phyloP scores from a whole-genome alignment of 257 asterid species.

The Coffea eugenioides region DNA sequence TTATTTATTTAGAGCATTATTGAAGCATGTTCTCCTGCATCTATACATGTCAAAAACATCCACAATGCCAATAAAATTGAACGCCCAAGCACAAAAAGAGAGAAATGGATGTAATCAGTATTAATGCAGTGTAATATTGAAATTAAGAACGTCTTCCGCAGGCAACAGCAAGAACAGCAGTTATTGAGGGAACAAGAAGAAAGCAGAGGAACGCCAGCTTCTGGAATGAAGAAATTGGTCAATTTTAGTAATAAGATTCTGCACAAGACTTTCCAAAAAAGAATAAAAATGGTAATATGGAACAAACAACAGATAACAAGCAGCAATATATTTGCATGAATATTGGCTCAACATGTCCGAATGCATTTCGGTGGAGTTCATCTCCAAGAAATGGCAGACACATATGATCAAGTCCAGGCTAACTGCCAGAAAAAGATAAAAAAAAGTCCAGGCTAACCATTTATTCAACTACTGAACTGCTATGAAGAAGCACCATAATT shows the following conservation, averaged over 20 bases:
- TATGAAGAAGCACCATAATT: neutral
- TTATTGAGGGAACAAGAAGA: neutral
- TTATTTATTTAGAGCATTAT: neutral
- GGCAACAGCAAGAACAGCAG: neutral
- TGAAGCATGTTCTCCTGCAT: neutral
- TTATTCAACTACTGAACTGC: neutral
- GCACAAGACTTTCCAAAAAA: neutral
- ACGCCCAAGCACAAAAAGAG: neutral
- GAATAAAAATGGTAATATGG: neutral
- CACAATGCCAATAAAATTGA: neutral
- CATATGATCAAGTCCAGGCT: neutral
- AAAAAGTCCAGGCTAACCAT: too few relatives aligned
- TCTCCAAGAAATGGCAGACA: neutral
- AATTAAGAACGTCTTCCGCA: neutral
- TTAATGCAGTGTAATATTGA: neutral
- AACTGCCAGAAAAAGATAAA: neutral
- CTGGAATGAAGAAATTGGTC: neutral
- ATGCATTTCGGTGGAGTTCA: neutral
- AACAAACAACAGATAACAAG: neutral
- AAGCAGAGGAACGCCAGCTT: neutral
- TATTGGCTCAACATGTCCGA: neutral
- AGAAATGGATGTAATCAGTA: neutral
- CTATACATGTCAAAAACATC: neutral
- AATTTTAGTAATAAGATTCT: neutral
- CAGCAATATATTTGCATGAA: neutral